These are phyloP conservation scores for Fusarium armeniacum DNA, from an alignment of 2,329 filamentous ascomycete genomes.

Conservation along the genomic window DNA sequence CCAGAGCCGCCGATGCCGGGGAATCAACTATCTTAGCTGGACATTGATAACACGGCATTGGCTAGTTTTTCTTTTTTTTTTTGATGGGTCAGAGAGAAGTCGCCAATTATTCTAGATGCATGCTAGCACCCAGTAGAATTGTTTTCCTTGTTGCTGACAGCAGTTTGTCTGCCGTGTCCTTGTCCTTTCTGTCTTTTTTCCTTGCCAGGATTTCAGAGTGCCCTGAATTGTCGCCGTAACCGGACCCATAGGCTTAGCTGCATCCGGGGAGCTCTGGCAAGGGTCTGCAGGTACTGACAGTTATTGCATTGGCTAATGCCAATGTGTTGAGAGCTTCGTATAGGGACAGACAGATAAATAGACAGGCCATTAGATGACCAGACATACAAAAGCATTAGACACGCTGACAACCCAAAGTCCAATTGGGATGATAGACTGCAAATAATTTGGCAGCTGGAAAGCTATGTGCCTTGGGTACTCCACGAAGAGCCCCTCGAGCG, in stretches of 20 bases:
- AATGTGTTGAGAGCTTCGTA: constrained; percentile 3
- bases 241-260: constrained; percentile 39
- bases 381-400: background rate
- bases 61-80: constrained; percentile 21
- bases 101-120: constrained; percentile 26
- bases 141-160: constrained; percentile 33
- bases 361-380: background rate
- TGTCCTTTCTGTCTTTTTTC: constrained; percentile 4
- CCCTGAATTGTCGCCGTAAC: constrained; percentile 22
- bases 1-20: constrained; percentile 17
- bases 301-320: background rate
- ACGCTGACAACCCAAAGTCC: background rate
- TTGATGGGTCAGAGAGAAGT: constrained; percentile 27
- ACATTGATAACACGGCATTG: constrained; percentile 17
- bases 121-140: constrained; percentile 32
- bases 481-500: constrained; percentile 23
- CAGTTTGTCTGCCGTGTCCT: constrained; percentile 13
- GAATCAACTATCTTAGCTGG: constrained; percentile 23
- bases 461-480: constrained; percentile 23
- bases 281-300: constrained; percentile 22
- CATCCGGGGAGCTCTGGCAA: constrained; percentile 38
- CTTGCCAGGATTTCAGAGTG: constrained; percentile 15
- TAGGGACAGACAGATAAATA: background rate
- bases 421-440: constrained; percentile 6
- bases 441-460: background rate